Evolutionary conservation across 2,329 filamentous ascomycete species (phyloP), one percentile per base, ranked within the genome.

Genomic region (Arthrinium phaeospermum): DNA sequence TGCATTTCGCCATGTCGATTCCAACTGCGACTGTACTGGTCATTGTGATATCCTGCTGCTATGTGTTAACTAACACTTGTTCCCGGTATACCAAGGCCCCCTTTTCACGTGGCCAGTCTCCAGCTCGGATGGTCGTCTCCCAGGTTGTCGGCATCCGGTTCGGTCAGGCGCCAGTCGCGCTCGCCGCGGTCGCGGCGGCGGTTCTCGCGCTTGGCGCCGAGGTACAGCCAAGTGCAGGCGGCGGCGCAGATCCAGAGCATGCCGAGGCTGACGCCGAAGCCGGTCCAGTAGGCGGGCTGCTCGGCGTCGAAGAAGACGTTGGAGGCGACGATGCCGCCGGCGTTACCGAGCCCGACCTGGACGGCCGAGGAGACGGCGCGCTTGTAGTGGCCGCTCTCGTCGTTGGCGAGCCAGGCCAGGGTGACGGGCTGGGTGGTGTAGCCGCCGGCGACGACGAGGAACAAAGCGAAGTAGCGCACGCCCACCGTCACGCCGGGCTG

Each of bases 361-460:
- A 86, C 82, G 0, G 83, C 85, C 22, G 86, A 83, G 1, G 84
- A 82, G 45, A 86, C 84, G 10, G 86, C 83, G 61, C 85, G 84
- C 77, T 89, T 89, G 74, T 86, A 88, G 71, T 86, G 84, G 1
- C 87, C 87, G 0, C 85, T 84, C 0, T 88, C 78, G 73, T 89
- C 89, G 79, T 88, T 88, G 14, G 83, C 79, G 1, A 88, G 82
- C 87, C 86, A 89, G 1, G 82, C 83, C n/a, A 88, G 75, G 46
- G 51, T 46, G 41, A 83, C 77, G 8, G 83, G 82, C 22, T 79
- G 79, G 10, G 74, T 74, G 22, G 80, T 79, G 71, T 80, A 82
- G 5, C 79, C 81, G 19, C 82, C 83, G 3, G 77, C 72, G 4
- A 78, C 78, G 16, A 82, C 76, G 19, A 84, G 76, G 75, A 84